A percentile compares a stretch with the other conserved stretches of the same genome.
Conservation (phyloP, 139 green algal genomes). For the Chlorella sp. region DNA sequence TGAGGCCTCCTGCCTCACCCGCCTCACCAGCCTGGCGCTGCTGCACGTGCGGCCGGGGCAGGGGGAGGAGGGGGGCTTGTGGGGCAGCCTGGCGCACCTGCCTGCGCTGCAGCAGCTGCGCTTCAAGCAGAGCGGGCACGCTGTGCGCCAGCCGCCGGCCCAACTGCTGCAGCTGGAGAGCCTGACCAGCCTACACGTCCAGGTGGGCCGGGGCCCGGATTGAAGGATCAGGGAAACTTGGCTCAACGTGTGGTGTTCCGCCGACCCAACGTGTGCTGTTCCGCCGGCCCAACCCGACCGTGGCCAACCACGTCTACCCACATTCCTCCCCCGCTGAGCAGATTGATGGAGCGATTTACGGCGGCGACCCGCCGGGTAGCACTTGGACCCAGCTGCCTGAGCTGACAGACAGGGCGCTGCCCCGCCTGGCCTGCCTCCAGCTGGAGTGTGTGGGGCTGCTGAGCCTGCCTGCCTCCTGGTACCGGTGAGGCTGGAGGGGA, state of each 20-base stretch:
- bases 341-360: not conserved
- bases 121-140: not conserved
- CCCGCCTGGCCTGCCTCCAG: not conserved
- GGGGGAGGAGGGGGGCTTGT: not conserved
- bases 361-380: not conserved
- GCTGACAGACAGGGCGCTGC: not conserved
- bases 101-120: not conserved
- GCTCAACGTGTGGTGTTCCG: too few species aligned
- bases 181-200: not conserved
- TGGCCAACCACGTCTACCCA: not conserved
- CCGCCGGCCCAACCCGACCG: not conserved
- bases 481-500: not conserved
- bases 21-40: not conserved
- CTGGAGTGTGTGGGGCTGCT: not conserved
- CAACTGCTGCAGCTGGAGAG: not conserved
- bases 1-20: not conserved
- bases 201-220: not conserved
- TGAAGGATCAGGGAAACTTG: too few species aligned
- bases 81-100: constrained; percentile 7
- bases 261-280: too few species aligned
- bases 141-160: not conserved
- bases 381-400: constrained; percentile 4
- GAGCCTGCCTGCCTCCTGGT: constrained; percentile 6
- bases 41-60: not conserved
- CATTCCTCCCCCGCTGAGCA: not conserved